Conservation (phyloP, 2,329 filamentous ascomycete species). For the Penicillium janthinellum region DNA sequence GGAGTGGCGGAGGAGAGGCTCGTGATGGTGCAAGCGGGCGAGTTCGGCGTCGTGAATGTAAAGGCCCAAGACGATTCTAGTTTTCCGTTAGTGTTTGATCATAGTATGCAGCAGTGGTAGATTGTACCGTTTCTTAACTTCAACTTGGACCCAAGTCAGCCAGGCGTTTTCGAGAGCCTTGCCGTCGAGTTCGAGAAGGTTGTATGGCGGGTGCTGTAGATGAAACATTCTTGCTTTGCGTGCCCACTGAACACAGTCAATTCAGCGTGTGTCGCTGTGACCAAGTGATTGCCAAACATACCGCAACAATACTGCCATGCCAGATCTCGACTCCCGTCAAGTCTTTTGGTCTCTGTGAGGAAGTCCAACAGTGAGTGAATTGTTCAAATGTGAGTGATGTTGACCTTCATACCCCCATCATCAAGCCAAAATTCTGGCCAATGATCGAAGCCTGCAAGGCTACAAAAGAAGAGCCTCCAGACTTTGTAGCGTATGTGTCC, state of each 20-base stretch:
- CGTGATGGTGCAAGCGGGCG: slow-evolving; percentile 10
- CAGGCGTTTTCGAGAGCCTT: slow-evolving; percentile 9
- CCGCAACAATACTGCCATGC: slow-evolving; percentile 15
- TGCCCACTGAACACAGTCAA: slow-evolving; percentile 8
- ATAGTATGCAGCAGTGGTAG: background rate
- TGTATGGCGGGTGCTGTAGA: background rate
- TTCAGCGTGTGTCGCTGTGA: background rate
- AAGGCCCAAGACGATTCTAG: slow-evolving; percentile 9
- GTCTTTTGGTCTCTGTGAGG: slow-evolving; percentile 14
- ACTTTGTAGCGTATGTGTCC: slow-evolving; percentile 11
- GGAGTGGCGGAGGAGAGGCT: slow-evolving; percentile 15
- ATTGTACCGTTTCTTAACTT: slow-evolving; percentile 10
- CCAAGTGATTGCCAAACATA: background rate
- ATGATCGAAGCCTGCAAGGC: slow-evolving; percentile 15
- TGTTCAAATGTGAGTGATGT: background rate
- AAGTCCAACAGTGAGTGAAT: background rate
- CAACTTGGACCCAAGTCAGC: slow-evolving; percentile 8
- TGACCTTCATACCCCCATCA: slow-evolving; percentile 13
- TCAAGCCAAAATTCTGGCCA: slow-evolving; percentile 15
- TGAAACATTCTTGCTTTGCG: slow-evolving; percentile 11
- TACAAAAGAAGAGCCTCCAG: slow-evolving; percentile 1
- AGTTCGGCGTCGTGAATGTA: slow-evolving; percentile 17
- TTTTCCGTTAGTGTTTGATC: background rate
- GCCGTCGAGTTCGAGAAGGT: background rate
- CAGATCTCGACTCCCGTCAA: slow-evolving; percentile 13